These are phyloP conservation scores for Vigna mungo DNA, from an alignment of 306 rosid species.

Conservation along the genomic window DNA sequence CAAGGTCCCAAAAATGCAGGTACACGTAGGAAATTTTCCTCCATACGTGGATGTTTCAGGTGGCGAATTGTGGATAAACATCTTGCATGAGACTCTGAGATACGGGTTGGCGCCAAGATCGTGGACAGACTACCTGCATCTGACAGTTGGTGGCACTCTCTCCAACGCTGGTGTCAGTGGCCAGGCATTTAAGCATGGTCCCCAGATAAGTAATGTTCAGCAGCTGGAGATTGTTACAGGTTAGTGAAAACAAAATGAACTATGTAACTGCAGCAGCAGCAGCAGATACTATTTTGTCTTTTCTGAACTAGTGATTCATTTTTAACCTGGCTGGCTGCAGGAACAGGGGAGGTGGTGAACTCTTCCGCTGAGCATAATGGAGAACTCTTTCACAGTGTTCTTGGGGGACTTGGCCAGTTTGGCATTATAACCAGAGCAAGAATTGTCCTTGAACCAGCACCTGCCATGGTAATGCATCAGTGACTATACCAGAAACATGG, in stretches of 20 bases:
- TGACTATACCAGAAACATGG: conserved; percentile 32
- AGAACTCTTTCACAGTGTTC: conserved; percentile 87
- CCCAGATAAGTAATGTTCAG: conserved; percentile 94
- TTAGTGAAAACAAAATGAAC: conserved; percentile 41
- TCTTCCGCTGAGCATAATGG: conserved; percentile 77
- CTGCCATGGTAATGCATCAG: conserved; percentile 60
- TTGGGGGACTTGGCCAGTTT: conserved; percentile 98
- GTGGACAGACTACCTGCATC: conserved; percentile 95
- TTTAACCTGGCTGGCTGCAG: conserved; percentile 53
- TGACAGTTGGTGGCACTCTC: conserved; percentile 95
- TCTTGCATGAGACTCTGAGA: conserved; percentile 83
- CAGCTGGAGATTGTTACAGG: conserved; percentile 97
- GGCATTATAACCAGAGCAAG: conserved; percentile 93
- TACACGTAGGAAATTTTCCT: conserved; percentile 56
- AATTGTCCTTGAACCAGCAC: conserved; percentile 86
- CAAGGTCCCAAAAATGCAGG: conserved; percentile 58
- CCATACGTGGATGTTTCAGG: conserved; percentile 84
- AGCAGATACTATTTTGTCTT: conserved; percentile 28
- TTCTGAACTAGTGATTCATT: not conserved
- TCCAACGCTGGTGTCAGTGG: conserved; percentile 98
- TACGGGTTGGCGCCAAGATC: conserved; percentile 90
- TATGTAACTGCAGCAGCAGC: not conserved
- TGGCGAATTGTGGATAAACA: conserved; percentile 91
- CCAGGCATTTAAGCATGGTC: conserved; percentile 94
- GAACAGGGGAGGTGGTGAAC: conserved; percentile 82